Evolutionary conservation across 1,284 basidiomycete genomes (phyloP).

Genomic region (Bondarzewia mesenterica): DNA sequence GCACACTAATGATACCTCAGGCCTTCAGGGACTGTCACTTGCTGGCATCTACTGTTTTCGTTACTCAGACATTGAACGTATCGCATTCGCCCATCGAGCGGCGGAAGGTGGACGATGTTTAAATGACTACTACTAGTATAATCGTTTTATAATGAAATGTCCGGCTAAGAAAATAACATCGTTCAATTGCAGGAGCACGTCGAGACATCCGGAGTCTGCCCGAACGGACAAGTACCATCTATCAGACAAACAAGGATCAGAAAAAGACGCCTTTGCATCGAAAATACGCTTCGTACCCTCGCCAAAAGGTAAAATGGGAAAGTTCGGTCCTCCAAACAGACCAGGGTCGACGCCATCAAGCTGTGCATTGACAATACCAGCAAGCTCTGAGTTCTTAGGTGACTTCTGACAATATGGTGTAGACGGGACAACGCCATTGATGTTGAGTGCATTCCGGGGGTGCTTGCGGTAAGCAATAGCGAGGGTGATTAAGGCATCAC

Average conservation of each 20-base stretch:
- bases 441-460: conserved; percentile 31
- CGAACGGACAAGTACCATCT: conserved; percentile 34
- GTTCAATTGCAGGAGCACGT: conserved; percentile 9
- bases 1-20: not conserved
- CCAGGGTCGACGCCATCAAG: conserved; percentile 29
- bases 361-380: conserved; percentile 40
- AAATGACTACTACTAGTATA: no score
- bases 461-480: conserved; percentile 33
- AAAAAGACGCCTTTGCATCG: not conserved
- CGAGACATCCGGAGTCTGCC: conserved; percentile 25
- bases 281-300: conserved; percentile 1
- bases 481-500: conserved; percentile 29
- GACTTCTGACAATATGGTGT: conserved; percentile 41
- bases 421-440: conserved; percentile 31
- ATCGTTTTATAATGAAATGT: no score
- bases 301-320: conserved; percentile 12
- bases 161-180: no score
- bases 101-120: no score
- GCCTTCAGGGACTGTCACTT: no score
- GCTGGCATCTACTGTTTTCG: no score
- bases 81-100: no score
- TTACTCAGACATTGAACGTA: no score
- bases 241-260: not conserved
- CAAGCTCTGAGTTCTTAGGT: conserved; percentile 38
- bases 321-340: conserved; percentile 28